These are phyloP conservation scores for Forsythia suspensa DNA, from an alignment of 257 asterid species.

Conservation along the genomic window DNA sequence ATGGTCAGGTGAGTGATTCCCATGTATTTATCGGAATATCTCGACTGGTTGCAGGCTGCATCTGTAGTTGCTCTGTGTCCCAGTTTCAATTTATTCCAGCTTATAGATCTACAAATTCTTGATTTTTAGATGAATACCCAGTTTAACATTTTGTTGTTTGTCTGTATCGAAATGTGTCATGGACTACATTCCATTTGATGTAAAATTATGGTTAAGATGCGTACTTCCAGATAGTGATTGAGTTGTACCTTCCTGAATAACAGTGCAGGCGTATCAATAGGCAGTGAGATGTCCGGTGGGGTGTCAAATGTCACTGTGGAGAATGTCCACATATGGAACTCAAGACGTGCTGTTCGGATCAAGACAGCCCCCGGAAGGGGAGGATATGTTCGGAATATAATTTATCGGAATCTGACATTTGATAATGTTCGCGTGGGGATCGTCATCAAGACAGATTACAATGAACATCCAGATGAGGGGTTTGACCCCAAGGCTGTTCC, in stretches of 20 bases:
- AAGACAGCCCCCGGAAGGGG: conserved; percentile 96
- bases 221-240: background rate
- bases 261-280: conserved; percentile 96
- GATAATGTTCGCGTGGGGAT: conserved; percentile 83
- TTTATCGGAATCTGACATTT: conserved; percentile 71
- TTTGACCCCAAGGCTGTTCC: conserved; percentile 85
- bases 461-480: conserved; percentile 80
- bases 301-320: conserved; percentile 83
- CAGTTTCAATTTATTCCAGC: background rate
- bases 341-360: conserved; percentile 93
- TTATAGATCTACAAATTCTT: background rate
- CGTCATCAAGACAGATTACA: conserved; percentile 90
- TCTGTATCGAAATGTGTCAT: background rate
- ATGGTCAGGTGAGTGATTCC: conserved; percentile 71
- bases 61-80: background rate
- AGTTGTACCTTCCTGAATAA: conserved; percentile 15
- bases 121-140: background rate
- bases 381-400: conserved; percentile 71
- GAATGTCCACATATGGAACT: conserved; percentile 72
- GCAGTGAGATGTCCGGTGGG: conserved; percentile 99
- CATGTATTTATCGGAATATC: background rate
- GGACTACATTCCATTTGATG: background rate
- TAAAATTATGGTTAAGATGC: background rate
- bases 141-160: background rate
- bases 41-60: background rate